A percentile compares a stretch with the other conserved stretches of the same genome.
Evolutionary conservation across 768 basidiomycete genomes (phyloP).

Genomic region (Boletus subparvulus): DNA sequence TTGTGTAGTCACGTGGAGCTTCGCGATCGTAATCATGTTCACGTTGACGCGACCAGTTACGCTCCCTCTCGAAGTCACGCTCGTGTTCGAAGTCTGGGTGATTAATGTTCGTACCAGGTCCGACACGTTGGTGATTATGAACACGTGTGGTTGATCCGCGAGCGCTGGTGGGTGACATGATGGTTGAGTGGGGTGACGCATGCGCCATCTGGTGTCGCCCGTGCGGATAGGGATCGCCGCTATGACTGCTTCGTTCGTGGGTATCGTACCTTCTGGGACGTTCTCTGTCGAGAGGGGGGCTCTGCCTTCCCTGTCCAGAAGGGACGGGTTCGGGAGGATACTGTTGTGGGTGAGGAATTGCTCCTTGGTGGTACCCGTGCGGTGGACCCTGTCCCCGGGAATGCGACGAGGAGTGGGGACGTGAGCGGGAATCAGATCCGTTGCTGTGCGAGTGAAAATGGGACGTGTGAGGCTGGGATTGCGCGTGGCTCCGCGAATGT

Average conservation of each 20-base stretch:
- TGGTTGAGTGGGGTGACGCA: slow-evolving; percentile 35
- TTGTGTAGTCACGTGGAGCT: slow-evolving; percentile 31
- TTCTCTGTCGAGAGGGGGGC: slow-evolving; percentile 48
- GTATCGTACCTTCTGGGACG: slow-evolving; percentile 50
- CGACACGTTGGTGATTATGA: slow-evolving; percentile 68
- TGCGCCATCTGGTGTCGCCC: slow-evolving; percentile 32
- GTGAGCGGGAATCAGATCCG: slow-evolving; percentile 45
- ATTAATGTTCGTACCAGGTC: slow-evolving; percentile 58
- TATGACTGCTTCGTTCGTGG: slow-evolving; percentile 40
- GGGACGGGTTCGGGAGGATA: slow-evolving; percentile 47
- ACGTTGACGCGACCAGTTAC: slow-evolving; percentile 34
- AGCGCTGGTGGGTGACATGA: slow-evolving; percentile 35
- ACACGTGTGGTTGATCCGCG: slow-evolving; percentile 41
- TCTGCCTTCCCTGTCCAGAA: slow-evolving; percentile 47
- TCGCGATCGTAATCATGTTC: slow-evolving; percentile 47
- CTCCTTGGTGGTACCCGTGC: slow-evolving; percentile 36
- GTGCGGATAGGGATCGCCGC: slow-evolving; percentile 35
- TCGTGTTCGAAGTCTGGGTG: slow-evolving; percentile 35
- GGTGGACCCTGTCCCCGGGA: slow-evolving; percentile 44
- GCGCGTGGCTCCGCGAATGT: slow-evolving; percentile 33
- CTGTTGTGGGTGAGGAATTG: slow-evolving; percentile 42
- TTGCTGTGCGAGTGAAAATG: slow-evolving; percentile 42
- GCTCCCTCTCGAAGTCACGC: slow-evolving; percentile 52
- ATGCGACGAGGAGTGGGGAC: slow-evolving; percentile 52
- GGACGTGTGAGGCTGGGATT: slow-evolving; percentile 40